Evolutionary conservation across 2,329 filamentous ascomycete species (phyloP).

Genomic region (Cladosporium cucumerinum): DNA sequence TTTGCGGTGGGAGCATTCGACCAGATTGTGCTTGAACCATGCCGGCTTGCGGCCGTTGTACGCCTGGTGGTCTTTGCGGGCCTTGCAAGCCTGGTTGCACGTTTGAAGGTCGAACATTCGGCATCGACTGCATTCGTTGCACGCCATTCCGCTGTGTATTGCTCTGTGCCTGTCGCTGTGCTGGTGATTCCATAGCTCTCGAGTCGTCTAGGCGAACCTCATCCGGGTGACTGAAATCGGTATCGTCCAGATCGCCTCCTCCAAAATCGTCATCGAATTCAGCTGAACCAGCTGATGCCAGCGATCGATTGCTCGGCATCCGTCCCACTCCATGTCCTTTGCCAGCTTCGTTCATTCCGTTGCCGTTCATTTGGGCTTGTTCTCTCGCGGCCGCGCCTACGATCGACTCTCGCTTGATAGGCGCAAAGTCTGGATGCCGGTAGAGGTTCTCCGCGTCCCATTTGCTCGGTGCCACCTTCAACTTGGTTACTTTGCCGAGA

Average conservation of each 20-base stretch:
- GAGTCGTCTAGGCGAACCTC: constrained; percentile 60
- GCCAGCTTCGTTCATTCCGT: constrained; percentile 6
- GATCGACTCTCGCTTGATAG: constrained; percentile 54
- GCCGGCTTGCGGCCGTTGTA: constrained; percentile 23
- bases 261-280: constrained; percentile 56
- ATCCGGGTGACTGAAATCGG: constrained; percentile 63
- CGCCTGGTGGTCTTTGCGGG: constrained; percentile 25
- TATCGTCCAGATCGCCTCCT: constrained; percentile 57
- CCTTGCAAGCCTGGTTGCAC: constrained; percentile 24
- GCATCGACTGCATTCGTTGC: constrained; percentile 34
- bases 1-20: constrained; percentile 29
- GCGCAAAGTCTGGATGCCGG: constrained; percentile 70
- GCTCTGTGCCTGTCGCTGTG: constrained; percentile 18
- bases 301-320: constrained; percentile 35
- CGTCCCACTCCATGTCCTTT: constrained; percentile 22
- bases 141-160: constrained; percentile 25
- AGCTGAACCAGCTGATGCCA: constrained; percentile 34
- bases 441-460: constrained; percentile 79
- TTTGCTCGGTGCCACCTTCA: constrained; percentile 74
- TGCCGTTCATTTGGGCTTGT: constrained; percentile 23
- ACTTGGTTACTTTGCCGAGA: constrained; percentile 79
- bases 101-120: constrained; percentile 30
- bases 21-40: constrained; percentile 22
- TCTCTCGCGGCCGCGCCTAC: constrained; percentile 24
- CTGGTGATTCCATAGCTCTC: constrained; percentile 24